phyloP scores from a whole-genome alignment of 176 grass and related monocot genomes.

The Aegilops speltoides region DNA sequence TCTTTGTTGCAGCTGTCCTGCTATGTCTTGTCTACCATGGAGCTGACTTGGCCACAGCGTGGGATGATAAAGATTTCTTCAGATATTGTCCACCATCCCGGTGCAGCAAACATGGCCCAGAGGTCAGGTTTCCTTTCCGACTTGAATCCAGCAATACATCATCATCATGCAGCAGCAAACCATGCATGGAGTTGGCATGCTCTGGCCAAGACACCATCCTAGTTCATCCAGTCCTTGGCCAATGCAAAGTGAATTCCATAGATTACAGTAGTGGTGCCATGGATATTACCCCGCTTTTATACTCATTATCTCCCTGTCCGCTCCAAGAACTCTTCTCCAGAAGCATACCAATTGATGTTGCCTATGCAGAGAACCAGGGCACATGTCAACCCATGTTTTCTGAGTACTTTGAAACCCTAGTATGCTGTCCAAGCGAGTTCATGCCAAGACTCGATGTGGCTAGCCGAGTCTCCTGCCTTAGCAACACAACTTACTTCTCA shows the following conservation, averaged over 20 bases:
- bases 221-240: neutral
- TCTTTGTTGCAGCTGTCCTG: constrained; percentile 14
- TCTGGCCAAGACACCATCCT: constrained; percentile 35
- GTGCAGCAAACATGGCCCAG: constrained; percentile 8
- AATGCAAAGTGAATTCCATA: constrained; percentile 30
- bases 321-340: constrained; percentile 17
- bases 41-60: neutral
- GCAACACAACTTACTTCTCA: neutral
- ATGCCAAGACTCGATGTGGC: neutral
- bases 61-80: constrained; percentile 39
- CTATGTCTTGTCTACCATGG: constrained; percentile 8
- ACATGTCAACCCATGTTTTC: too few relatives aligned
- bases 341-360: neutral
- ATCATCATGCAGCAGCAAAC: neutral
- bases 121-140: constrained; percentile 44
- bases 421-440: constrained; percentile 27
- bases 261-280: constrained; percentile 1
- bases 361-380: too few relatives aligned
- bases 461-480: constrained; percentile 29
- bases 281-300: neutral
- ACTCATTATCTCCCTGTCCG: neutral
- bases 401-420: too few relatives aligned
- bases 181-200: constrained; percentile 40
- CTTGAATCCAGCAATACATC: constrained; percentile 15
- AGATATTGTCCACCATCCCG: neutral